Evolutionary conservation across 495 filamentous ascomycete species (phyloP).

Genomic region (Friedmanniomyces endolithicus): DNA sequence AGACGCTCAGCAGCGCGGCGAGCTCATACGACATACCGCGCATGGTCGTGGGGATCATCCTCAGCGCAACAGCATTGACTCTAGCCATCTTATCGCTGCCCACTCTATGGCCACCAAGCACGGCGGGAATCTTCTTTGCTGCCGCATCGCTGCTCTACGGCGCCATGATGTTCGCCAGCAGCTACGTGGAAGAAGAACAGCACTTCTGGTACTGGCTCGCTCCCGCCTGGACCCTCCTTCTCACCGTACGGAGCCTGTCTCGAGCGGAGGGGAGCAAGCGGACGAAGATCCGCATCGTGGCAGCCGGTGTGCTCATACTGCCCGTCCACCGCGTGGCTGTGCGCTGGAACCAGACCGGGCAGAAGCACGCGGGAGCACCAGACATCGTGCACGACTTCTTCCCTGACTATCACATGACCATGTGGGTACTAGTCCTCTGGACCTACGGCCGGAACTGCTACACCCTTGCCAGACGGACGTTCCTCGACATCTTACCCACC

Average conservation of each 20-base stretch:
- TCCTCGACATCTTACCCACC: constrained; percentile 7
- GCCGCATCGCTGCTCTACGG: constrained; percentile 49
- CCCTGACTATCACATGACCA: constrained; percentile 41
- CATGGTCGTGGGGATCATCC: constrained; percentile 42
- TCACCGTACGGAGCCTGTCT: background rate
- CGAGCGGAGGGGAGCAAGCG: background rate
- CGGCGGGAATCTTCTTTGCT: constrained; percentile 25
- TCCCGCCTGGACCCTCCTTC: constrained; percentile 56
- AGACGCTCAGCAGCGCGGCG: constrained; percentile 68
- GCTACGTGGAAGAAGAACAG: constrained; percentile 95
- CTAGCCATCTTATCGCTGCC: constrained; percentile 11
- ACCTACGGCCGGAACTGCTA: constrained; percentile 47
- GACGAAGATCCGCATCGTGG: constrained; percentile 1
- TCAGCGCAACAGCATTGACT: constrained; percentile 35
- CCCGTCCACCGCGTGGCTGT: constrained; percentile 44
- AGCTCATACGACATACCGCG: constrained; percentile 72
- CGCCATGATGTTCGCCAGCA: constrained; percentile 92
- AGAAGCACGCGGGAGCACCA: constrained; percentile 78
- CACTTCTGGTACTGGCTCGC: constrained; percentile 95
- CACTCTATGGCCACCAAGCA: constrained; percentile 7
- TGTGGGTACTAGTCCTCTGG: constrained; percentile 63
- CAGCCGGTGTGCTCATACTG: constrained; percentile 34
- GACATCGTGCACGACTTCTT: constrained; percentile 68
- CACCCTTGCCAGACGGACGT: constrained; percentile 12
- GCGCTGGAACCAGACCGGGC: constrained; percentile 92